A percentile compares a stretch with the other conserved stretches of the same genome.
Evolutionary conservation across 2,329 filamentous ascomycete genomes (phyloP).

Genomic region (Zarea fungicola): DNA sequence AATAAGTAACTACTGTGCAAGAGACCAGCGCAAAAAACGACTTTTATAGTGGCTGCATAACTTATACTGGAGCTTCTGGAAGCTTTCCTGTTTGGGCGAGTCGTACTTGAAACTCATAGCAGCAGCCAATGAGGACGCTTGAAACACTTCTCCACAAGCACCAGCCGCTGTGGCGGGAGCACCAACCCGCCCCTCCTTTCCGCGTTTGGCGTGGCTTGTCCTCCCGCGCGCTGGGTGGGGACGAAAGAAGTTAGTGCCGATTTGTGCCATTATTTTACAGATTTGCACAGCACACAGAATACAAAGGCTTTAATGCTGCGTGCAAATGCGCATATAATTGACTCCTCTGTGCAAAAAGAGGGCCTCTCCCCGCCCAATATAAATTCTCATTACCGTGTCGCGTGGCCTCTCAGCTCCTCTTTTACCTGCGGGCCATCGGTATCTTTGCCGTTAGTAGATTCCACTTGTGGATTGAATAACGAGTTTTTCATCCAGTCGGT

Average conservation of each 20-base stretch:
- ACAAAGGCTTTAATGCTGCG: not conserved
- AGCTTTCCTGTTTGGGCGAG: constrained; percentile 6
- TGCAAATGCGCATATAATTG: not conserved
- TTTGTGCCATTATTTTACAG: constrained; percentile 6
- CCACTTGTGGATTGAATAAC: constrained; percentile 1
- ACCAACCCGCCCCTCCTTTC: not conserved
- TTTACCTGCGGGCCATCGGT: not conserved
- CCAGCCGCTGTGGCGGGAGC: constrained; percentile 8
- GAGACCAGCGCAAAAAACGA: no score
- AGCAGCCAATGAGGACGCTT: constrained; percentile 1
- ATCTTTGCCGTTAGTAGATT: not conserved
- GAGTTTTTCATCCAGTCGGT: constrained; percentile 5
- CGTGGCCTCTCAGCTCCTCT: constrained; percentile 1
- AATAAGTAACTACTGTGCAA: no score
- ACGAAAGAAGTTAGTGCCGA: constrained; percentile 7
- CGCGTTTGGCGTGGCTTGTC: constrained; percentile 6
- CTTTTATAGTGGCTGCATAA: constrained; percentile 12
- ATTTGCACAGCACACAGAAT: constrained; percentile 7
- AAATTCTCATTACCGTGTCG: not conserved
- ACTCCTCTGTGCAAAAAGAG: not conserved
- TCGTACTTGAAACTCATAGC: no score
- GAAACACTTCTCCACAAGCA: constrained; percentile 4
- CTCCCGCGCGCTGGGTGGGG: not conserved
- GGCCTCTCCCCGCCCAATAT: not conserved
- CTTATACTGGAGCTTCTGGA: constrained; percentile 11